These are phyloP conservation scores for Penicillium macrosclerotiorum DNA, from an alignment of 495 filamentous ascomycete species.

Conservation along the genomic window DNA sequence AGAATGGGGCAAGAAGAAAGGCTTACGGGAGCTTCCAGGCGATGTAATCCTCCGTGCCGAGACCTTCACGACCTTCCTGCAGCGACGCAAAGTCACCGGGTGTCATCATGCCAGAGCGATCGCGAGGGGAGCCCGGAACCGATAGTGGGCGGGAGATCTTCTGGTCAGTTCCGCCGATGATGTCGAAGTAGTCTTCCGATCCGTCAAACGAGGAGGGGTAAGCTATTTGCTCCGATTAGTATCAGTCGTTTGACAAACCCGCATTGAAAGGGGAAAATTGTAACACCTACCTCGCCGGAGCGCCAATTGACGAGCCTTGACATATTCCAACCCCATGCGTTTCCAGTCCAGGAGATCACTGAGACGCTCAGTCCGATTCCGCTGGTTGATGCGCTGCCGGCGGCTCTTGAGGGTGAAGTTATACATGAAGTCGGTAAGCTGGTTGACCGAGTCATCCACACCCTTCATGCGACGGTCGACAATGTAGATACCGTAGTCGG, in stretches of 20 bases:
- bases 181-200: conserved; percentile 72
- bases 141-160: conserved; percentile 94
- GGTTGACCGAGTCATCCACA: conserved; percentile 95
- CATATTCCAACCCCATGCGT: conserved; percentile 98
- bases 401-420: conserved; percentile 93
- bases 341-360: conserved; percentile 98
- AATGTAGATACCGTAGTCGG: conserved; percentile 98
- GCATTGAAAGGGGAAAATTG: background rate
- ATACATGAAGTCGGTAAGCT: conserved; percentile 89
- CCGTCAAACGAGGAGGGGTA: conserved; percentile 82
- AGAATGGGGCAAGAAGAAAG: background rate
- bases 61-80: conserved; percentile 88
- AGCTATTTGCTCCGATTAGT: conserved; percentile 43
- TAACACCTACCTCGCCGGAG: conserved; percentile 64
- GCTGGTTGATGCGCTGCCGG: conserved; percentile 95
- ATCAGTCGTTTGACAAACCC: background rate
- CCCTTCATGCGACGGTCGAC: conserved; percentile 95
- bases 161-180: conserved; percentile 83
- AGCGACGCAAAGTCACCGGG: conserved; percentile 95
- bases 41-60: conserved; percentile 96
- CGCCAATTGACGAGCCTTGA: conserved; percentile 93
- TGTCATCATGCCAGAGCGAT: conserved; percentile 96
- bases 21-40: conserved; percentile 97
- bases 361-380: conserved; percentile 93
- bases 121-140: conserved; percentile 86